A percentile compares a stretch with the other conserved stretches of the same genome.
These are phyloP conservation scores for Vaccinium vitisidaea DNA, from an alignment of 148 eudicot species.

Conservation along the genomic window DNA sequence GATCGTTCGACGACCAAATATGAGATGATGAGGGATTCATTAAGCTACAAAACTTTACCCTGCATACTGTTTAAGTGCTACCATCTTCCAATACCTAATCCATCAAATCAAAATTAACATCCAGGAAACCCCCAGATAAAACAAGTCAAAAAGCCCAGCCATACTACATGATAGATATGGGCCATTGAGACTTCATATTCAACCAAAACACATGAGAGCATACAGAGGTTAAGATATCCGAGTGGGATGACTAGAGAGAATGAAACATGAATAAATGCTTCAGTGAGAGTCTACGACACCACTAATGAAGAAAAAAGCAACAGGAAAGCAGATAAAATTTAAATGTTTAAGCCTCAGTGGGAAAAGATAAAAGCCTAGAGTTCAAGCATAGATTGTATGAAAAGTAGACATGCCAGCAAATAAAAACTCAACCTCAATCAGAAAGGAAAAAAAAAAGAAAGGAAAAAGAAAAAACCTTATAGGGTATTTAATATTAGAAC, in stretches of 20 bases:
- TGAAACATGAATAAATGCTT: not conserved
- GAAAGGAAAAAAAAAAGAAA: no score
- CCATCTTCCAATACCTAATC: not conserved
- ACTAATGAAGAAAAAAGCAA: not conserved
- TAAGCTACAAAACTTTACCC: not conserved
- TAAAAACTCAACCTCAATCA: not conserved
- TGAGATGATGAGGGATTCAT: not conserved
- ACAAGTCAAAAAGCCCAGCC: not conserved
- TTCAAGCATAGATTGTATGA: not conserved
- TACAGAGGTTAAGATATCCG: not conserved
- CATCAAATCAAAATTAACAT: not conserved
- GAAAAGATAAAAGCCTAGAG: not conserved
- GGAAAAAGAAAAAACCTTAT: not conserved
- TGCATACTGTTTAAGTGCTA: not conserved
- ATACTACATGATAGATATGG: not conserved
- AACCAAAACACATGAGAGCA: not conserved
- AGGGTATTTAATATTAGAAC: not conserved
- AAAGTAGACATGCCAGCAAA: not conserved
- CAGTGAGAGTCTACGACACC: not conserved
- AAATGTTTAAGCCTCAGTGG: not conserved
- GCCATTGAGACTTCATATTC: not conserved
- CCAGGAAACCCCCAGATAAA: not conserved
- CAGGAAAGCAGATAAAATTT: not conserved
- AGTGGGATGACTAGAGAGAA: not conserved
- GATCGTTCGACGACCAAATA: not conserved